Percentiles rank a stretch among this genome's conserved stretches.
These are phyloP conservation scores for Schizothecium vesticola DNA, from an alignment of 495 filamentous ascomycete species.

Conservation along the genomic window DNA sequence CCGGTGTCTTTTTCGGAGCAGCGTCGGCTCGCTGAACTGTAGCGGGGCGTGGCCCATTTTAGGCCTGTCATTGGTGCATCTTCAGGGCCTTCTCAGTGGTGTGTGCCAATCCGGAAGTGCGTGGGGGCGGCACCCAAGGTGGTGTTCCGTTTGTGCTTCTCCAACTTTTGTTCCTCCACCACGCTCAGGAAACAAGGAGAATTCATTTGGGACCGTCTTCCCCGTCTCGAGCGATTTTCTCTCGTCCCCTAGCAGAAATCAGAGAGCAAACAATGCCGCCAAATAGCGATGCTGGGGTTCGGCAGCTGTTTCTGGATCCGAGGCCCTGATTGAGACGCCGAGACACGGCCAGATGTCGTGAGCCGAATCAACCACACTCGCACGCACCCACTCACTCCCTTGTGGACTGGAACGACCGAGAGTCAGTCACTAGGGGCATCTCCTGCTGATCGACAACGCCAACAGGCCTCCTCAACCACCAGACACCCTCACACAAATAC, in stretches of 20 bases:
- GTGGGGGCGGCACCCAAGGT: not conserved
- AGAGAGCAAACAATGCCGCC: not conserved
- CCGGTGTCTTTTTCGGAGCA: not conserved
- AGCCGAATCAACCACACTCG: not conserved
- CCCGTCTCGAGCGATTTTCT: not conserved
- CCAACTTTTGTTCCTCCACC: not conserved
- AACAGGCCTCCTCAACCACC: not conserved
- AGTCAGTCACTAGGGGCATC: not conserved
- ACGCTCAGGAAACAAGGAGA: not conserved
- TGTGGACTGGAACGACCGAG: not conserved
- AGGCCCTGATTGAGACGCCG: not conserved
- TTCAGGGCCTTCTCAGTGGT: not conserved
- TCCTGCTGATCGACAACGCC: not conserved
- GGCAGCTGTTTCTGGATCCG: not conserved
- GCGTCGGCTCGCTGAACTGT: not conserved
- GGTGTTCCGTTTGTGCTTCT: not conserved
- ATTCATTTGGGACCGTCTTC: not conserved
- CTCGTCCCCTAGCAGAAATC: not conserved
- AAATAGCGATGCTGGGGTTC: not conserved
- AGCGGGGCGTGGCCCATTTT: not conserved
- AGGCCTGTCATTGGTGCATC: not conserved
- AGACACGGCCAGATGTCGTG: not conserved
- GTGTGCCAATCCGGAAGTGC: not conserved
- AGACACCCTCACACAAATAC: not conserved
- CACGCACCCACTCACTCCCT: not conserved